Conservation (phyloP, 768 basidiomycete species). For the Boletus rubescentipes region DNA sequence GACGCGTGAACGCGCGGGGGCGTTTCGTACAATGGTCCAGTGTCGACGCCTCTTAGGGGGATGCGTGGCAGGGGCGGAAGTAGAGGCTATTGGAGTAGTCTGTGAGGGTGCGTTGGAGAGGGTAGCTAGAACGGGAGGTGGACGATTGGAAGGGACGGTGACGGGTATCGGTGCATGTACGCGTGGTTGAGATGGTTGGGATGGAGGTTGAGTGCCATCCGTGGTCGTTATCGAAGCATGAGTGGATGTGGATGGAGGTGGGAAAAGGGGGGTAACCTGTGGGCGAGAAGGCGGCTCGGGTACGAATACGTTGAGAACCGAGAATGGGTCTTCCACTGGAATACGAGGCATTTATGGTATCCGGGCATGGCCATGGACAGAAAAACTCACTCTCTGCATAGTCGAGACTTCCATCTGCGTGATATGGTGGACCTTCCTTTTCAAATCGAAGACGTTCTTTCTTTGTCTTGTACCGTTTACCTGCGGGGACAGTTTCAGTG, state of each 20-base stretch:
- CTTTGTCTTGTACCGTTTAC: conserved; percentile 78
- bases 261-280: conserved; percentile 56
- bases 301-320: conserved; percentile 59
- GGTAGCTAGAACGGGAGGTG: conserved; percentile 18
- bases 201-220: conserved; percentile 1
- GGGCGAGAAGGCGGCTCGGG: conserved; percentile 60
- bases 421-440: conserved; percentile 68
- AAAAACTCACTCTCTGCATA: conserved; percentile 60
- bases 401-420: conserved; percentile 77
- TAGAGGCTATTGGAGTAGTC: background rate
- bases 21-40: conserved; percentile 60
- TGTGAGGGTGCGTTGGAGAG: background rate
- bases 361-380: background rate
- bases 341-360: conserved; percentile 1
- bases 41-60: conserved; percentile 44
- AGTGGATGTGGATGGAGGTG: conserved; percentile 33
- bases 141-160: conserved; percentile 23
- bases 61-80: background rate
- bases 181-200: conserved; percentile 2
- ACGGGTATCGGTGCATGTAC: conserved; percentile 29
- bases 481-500: conserved; percentile 19
- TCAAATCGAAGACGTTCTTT: conserved; percentile 78
- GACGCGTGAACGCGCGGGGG: conserved; percentile 44
- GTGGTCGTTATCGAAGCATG: conserved; percentile 1
- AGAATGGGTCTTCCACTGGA: conserved; percentile 78